Evolutionary conservation across 2,329 filamentous ascomycete genomes (phyloP).

Genomic region (Orbilia brochopaga): DNA sequence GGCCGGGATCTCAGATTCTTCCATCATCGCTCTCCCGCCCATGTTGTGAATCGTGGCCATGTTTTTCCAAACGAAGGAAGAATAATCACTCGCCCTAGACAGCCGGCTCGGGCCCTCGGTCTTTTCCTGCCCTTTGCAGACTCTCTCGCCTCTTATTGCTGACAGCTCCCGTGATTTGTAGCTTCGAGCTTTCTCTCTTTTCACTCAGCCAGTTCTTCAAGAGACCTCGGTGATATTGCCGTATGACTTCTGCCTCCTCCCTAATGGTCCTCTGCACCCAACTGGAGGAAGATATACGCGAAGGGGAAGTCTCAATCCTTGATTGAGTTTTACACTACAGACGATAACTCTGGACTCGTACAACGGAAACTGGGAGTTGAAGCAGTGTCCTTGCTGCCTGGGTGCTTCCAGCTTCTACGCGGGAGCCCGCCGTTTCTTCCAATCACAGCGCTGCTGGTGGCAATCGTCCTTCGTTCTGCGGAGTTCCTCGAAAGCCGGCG

Average conservation of each 20-base stretch:
- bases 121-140: conserved; percentile 22
- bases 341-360: conserved; percentile 40
- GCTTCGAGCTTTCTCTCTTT: conserved; percentile 18
- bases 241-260: conserved; percentile 2
- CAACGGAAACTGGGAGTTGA: conserved; percentile 21
- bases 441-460: conserved; percentile 29
- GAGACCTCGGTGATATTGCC: conserved; percentile 33
- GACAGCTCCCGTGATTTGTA: conserved; percentile 50
- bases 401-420: conserved; percentile 15
- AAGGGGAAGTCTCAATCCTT: conserved; percentile 9
- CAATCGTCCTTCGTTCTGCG: conserved; percentile 28
- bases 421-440: not conserved
- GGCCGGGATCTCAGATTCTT: conserved; percentile 32
- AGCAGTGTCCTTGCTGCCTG: conserved; percentile 22
- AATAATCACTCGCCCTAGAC: conserved; percentile 29
- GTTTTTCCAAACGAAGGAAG: conserved; percentile 8
- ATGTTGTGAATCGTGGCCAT: conserved; percentile 32
- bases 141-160: conserved; percentile 34
- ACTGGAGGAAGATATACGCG: conserved; percentile 16
- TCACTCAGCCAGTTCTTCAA: conserved; percentile 17
- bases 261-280: not conserved
- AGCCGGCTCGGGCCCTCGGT: not conserved
- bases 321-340: conserved; percentile 40
- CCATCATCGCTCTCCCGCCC: conserved; percentile 29
- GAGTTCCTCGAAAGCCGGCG: conserved; percentile 30